Evolutionary conservation across 2,329 filamentous ascomycete species (phyloP).

Genomic region (Capronia epimyces): DNA sequence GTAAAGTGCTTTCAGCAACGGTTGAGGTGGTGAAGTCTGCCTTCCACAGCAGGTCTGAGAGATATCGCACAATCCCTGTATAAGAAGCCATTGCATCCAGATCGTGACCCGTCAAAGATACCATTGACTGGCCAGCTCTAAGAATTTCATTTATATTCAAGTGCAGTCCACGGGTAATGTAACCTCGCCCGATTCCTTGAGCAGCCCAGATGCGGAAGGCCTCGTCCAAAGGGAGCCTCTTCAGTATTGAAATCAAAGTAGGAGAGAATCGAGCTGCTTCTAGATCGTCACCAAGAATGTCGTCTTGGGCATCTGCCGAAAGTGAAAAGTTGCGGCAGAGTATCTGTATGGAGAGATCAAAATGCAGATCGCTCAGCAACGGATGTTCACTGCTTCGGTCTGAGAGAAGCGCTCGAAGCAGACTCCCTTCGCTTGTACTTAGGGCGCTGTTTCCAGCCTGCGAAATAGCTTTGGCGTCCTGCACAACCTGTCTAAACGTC

Average conservation of each 20-base stretch:
- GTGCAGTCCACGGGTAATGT: slow-evolving; percentile 63
- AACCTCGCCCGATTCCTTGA: slow-evolving; percentile 75
- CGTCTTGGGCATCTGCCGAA: slow-evolving; percentile 53
- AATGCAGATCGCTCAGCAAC: slow-evolving; percentile 65
- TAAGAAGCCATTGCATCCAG: slow-evolving; percentile 18
- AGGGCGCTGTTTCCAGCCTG: slow-evolving; percentile 63
- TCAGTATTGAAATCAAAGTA: slow-evolving; percentile 71
- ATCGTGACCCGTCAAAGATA: slow-evolving; percentile 1
- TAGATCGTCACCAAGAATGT: slow-evolving; percentile 64
- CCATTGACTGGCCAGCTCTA: not conserved
- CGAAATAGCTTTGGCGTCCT: slow-evolving; percentile 62
- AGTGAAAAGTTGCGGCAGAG: slow-evolving; percentile 70
- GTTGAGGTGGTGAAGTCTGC: slow-evolving; percentile 14
- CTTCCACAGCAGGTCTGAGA: slow-evolving; percentile 18
- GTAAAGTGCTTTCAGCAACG: slow-evolving; percentile 42
- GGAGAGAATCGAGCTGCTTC: slow-evolving; percentile 58
- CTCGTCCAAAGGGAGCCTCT: slow-evolving; percentile 56
- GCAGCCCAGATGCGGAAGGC: slow-evolving; percentile 81
- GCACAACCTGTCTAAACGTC: slow-evolving; percentile 49
- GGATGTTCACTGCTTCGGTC: slow-evolving; percentile 60
- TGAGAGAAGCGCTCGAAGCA: slow-evolving; percentile 72
- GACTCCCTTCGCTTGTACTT: slow-evolving; percentile 67
- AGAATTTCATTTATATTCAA: slow-evolving; percentile 3
- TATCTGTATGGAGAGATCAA: slow-evolving; percentile 63
- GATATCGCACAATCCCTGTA: slow-evolving; percentile 18